Base-by-base conservation (phyloP, 768 basidiomycete genomes). In the Porphyrellus cyaneotinctus region DNA sequence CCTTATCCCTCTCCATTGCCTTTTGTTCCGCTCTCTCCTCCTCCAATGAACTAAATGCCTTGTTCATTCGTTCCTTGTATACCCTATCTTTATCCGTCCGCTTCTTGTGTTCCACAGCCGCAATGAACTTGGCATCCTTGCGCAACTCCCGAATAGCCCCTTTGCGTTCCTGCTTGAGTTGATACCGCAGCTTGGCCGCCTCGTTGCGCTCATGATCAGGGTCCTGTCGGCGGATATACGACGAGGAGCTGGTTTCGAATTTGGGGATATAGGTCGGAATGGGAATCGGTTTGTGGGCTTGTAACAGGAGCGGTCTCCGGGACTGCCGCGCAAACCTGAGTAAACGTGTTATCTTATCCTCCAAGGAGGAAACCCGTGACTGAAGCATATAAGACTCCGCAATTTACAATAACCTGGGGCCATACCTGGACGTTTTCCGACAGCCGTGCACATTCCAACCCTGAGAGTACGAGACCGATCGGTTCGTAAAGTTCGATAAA, bases 11-110 rank as follows among this genome's bases (percentile, higher is more conserved):
- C 64, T 94, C 87, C 86, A 87, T 84, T 38, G 83, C 84, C 76
- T 97, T 98, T 74, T 97, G 85, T 72, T 98, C 97, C 20, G 93
- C 92, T 48, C 95, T 77, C 75, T 99, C 97, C 30, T 84, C 80
- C 58, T 92, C 89, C 28, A 92, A 76, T 0, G 83, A 82, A 2
- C 78, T 83, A 68, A 79, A 88, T 22, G 88, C 92, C 63, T 80
- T 83, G 66, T 87, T 86, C 87, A 98, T 92, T 57, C 83, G 81
- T 44, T 83, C 81, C 62, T 82, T 84, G 70, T 99, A 97, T 26
- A 71, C 72, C 57, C 63, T 74, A 63, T 97, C 95, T 78, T 92
- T 95, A 74, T 88, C 88, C 68, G 76, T 73, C 72, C 91, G 88
- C 65, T 86, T 83, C 72, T 85, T 82, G 64, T 91, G 85, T 62